These are phyloP conservation scores for Venturiaceae sp. DNA, from an alignment of 2,329 filamentous ascomycete species.

Conservation along the genomic window DNA sequence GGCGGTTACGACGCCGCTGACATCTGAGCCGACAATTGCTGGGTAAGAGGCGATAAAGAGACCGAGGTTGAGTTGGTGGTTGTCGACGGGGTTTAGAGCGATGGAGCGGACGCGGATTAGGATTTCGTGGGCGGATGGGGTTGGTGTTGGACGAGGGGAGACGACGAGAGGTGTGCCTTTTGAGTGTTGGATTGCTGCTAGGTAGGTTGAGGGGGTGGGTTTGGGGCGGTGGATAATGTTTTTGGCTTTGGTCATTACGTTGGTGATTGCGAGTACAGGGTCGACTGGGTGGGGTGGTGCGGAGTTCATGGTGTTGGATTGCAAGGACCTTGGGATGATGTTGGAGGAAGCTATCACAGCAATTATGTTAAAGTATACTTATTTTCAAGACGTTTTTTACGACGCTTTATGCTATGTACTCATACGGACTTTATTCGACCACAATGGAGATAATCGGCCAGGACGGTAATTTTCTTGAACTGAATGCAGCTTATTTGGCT, in stretches of 20 bases:
- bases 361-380: too few species aligned
- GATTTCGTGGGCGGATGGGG: constrained; percentile 14
- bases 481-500: too few species aligned
- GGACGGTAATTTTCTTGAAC: too few species aligned
- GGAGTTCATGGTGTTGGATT: not conserved
- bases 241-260: not conserved
- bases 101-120: constrained; percentile 15
- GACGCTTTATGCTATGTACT: too few species aligned
- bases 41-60: constrained; percentile 8
- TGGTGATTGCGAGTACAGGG: not conserved
- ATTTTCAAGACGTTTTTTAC: too few species aligned
- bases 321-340: not conserved
- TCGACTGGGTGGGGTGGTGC: not conserved
- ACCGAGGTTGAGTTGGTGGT: constrained; percentile 8
- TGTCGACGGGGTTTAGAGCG: constrained; percentile 12
- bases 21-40: constrained; percentile 39
- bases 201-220: not conserved
- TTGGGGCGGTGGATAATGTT: not conserved
- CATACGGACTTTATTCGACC: too few species aligned
- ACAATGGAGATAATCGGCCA: too few species aligned
- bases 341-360: too few species aligned
- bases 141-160: constrained; percentile 29
- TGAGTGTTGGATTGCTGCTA: constrained; percentile 7
- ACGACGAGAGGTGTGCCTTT: constrained; percentile 23
- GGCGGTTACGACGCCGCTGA: constrained; percentile 40